Evolutionary conservation across 2,329 filamentous ascomycete genomes (phyloP).

Genomic region (Helotiales sp.): DNA sequence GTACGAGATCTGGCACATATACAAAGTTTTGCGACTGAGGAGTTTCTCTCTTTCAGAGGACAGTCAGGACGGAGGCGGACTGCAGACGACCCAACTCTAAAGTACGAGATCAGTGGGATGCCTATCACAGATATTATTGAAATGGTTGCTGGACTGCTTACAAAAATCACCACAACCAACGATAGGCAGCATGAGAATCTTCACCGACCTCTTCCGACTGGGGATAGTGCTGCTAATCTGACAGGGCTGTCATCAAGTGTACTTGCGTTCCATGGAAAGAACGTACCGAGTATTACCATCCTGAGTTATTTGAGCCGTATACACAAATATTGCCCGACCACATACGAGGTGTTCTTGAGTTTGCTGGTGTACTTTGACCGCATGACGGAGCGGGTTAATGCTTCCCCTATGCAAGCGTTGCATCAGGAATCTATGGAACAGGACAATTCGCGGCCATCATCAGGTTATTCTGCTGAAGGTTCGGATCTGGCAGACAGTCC

Average conservation of each 20-base stretch:
- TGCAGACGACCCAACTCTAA: slow-evolving; percentile 51
- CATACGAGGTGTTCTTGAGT: slow-evolving; percentile 96
- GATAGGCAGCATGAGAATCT: slow-evolving; percentile 90
- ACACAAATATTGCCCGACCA: slow-evolving; percentile 98
- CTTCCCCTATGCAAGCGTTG: slow-evolving; percentile 69
- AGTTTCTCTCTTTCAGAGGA: slow-evolving; percentile 60
- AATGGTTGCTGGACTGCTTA: slow-evolving; percentile 95
- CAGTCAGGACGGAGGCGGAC: slow-evolving; percentile 50
- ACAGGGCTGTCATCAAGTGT: slow-evolving; percentile 70
- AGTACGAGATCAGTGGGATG: slow-evolving; percentile 97
- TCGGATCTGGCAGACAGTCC: slow-evolving; percentile 34
- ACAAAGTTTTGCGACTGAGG: slow-evolving; percentile 80
- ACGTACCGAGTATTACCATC: slow-evolving; percentile 95
- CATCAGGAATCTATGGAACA: slow-evolving; percentile 38
- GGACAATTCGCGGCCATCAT: slow-evolving; percentile 30
- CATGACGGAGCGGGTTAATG: slow-evolving; percentile 96
- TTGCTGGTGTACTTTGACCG: slow-evolving; percentile 96
- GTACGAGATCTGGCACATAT: slow-evolving; percentile 90
- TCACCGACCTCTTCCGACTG: slow-evolving; percentile 70
- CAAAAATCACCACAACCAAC: slow-evolving; percentile 96
- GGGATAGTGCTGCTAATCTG: slow-evolving; percentile 52
- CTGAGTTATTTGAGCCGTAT: slow-evolving; percentile 93
- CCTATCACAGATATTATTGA: slow-evolving; percentile 96
- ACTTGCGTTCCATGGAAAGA: slow-evolving; percentile 96
- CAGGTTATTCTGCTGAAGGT: slow-evolving; percentile 31